Evolutionary conservation across 2,329 filamentous ascomycete genomes (phyloP).

Genomic region (Cryphonectria carpinicola): DNA sequence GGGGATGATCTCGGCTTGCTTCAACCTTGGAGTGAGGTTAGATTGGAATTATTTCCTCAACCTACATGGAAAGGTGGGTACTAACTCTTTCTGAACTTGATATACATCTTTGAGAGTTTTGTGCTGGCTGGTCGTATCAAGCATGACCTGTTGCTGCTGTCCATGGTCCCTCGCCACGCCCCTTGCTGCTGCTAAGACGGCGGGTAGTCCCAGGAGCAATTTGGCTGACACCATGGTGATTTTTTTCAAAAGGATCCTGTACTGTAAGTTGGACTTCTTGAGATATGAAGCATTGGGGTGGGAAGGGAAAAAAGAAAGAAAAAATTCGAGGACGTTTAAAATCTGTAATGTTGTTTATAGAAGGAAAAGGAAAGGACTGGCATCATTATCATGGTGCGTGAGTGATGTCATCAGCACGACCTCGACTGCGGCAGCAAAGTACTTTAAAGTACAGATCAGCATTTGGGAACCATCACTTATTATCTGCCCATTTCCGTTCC

Average conservation of each 20-base stretch:
- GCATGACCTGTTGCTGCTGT: conserved; percentile 12
- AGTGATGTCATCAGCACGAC: conserved; percentile 25
- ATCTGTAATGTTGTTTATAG: not conserved
- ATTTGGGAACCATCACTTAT: not conserved
- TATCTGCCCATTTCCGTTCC: not conserved
- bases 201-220: not conserved
- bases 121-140: not conserved
- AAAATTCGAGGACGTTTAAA: no score
- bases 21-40: conserved; percentile 25
- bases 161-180: not conserved
- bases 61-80: not conserved
- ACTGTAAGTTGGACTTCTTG: not conserved
- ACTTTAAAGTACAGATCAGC: not conserved
- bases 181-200: not conserved
- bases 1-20: conserved; percentile 35
- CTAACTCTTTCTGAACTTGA: conserved; percentile 14
- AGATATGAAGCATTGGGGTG: not conserved
- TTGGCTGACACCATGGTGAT: conserved; percentile 3
- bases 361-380: not conserved
- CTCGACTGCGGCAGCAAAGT: no score
- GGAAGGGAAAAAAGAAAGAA: not conserved
- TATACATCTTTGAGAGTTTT: not conserved
- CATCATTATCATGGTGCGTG: not conserved
- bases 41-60: not conserved
- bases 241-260: not conserved